Evolutionary conservation across 805 yeast genomes (phyloP).

Genomic region (Myxozyma udenii): DNA sequence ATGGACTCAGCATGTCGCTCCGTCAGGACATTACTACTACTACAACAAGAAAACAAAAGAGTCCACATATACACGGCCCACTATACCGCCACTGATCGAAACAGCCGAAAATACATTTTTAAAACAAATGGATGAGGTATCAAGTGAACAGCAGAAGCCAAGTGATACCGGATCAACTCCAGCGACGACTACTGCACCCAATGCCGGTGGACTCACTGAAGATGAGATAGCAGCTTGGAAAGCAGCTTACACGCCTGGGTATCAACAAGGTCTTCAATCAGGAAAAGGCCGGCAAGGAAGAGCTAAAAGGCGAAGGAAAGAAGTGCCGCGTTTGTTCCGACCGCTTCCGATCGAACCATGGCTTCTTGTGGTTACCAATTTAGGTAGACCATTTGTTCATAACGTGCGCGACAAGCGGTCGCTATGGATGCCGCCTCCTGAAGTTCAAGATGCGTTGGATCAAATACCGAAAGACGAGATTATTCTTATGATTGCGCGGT

Average conservation of each 20-base stretch:
- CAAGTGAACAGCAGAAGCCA: too few species aligned
- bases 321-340: conserved; percentile 13
- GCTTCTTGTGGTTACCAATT: conserved; percentile 44
- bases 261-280: not conserved
- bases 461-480: conserved; percentile 37
- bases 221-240: conserved; percentile 1
- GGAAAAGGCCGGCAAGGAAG: not conserved
- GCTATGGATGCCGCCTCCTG: conserved; percentile 41
- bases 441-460: conserved; percentile 34
- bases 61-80: conserved; percentile 44
- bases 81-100: not conserved
- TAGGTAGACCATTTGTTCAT: conserved; percentile 46
- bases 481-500: conserved; percentile 40
- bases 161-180: not conserved
- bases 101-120: not conserved
- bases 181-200: not conserved
- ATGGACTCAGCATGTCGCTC: conserved; percentile 44
- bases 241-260: conserved; percentile 5
- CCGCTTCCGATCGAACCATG: conserved; percentile 37
- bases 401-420: conserved; percentile 37
- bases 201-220: not conserved
- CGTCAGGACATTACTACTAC: conserved; percentile 43
- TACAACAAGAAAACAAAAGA: conserved; percentile 41
- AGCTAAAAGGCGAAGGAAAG: conserved; percentile 15
- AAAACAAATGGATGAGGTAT: too few species aligned